Evolutionary conservation across 116 monocot genomes (phyloP).

Genomic region (Trichopus zeylanicus): DNA sequence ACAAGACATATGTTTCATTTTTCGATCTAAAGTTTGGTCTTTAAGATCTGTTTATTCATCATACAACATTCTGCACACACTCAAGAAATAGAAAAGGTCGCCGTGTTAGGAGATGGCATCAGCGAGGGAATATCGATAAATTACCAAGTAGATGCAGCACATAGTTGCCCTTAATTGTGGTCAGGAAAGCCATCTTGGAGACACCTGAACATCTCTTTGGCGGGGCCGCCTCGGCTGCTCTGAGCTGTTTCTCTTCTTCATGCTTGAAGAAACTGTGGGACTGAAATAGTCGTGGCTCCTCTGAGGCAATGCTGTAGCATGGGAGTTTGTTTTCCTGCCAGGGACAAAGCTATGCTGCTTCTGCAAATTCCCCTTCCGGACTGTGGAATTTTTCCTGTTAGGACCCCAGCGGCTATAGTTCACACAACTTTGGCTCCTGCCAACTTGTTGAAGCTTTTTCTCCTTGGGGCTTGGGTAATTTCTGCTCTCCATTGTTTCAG

Average conservation of each 20-base stretch:
- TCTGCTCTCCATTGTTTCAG: constrained; percentile 98
- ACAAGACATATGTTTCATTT: too few species aligned
- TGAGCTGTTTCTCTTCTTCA: constrained; percentile 71
- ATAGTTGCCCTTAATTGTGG: too few species aligned
- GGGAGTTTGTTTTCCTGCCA: constrained; percentile 51
- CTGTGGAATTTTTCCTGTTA: constrained; percentile 21
- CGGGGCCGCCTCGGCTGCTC: constrained; percentile 40
- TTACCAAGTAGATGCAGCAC: too few species aligned
- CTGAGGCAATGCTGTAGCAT: constrained; percentile 33
- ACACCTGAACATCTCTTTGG: constrained; percentile 26
- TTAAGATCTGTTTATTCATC: too few species aligned
- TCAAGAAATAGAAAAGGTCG: too few species aligned
- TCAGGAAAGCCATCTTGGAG: constrained; percentile 68
- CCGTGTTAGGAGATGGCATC: too few species aligned
- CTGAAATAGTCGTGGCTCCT: constrained; percentile 73
- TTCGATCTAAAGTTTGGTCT: too few species aligned
- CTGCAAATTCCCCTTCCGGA: constrained; percentile 22
- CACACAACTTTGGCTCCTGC: constrained; percentile 84
- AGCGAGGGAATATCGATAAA: too few species aligned
- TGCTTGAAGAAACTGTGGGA: constrained; percentile 83
- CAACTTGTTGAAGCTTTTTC: constrained; percentile 42
- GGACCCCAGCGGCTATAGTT: constrained; percentile 67
- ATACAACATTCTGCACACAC: too few species aligned
- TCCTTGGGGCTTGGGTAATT: constrained; percentile 71
- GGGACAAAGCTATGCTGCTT: constrained; percentile 54